Percentiles rank a stretch among this genome's conserved stretches.
Conservation (phyloP, 73 alveolate genomes). For the Tetrahymena borealis region DNA sequence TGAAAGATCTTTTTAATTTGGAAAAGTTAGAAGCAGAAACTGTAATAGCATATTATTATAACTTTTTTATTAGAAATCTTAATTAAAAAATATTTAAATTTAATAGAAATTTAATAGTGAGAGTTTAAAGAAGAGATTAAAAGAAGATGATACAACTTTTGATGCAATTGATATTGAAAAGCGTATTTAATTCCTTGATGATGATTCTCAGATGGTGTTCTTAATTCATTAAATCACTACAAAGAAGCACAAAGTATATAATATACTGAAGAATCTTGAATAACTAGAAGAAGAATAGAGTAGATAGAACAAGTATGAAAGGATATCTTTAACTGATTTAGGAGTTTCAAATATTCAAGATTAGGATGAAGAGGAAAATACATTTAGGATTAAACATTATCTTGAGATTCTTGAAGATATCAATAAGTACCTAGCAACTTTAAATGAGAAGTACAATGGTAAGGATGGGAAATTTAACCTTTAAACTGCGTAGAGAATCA, state of each 20-base stretch:
- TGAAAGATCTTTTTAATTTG: neutral
- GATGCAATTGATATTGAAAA: neutral
- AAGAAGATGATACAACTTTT: neutral
- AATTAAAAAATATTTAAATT: neutral
- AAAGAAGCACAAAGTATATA: neutral
- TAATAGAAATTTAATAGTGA: neutral
- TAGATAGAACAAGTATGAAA: neutral
- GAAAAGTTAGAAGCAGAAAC: neutral
- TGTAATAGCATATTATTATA: neutral
- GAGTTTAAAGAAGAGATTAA: neutral
- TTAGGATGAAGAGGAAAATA: neutral
- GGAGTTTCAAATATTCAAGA: neutral
- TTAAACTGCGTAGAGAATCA: neutral
- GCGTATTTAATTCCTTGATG: neutral
- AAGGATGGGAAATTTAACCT: neutral
- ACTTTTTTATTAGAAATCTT: neutral
- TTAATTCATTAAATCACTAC: neutral
- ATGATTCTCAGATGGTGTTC: neutral
- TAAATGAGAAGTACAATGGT: neutral
- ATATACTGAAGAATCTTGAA: neutral
- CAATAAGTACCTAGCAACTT: neutral
- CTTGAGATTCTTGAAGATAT: neutral
- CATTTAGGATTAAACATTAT: neutral
- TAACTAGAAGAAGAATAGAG: neutral
- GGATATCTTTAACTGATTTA: neutral